phyloP scores from a whole-genome alignment of 2,329 filamentous ascomycete genomes.

The Sporothrix variecibatus region DNA sequence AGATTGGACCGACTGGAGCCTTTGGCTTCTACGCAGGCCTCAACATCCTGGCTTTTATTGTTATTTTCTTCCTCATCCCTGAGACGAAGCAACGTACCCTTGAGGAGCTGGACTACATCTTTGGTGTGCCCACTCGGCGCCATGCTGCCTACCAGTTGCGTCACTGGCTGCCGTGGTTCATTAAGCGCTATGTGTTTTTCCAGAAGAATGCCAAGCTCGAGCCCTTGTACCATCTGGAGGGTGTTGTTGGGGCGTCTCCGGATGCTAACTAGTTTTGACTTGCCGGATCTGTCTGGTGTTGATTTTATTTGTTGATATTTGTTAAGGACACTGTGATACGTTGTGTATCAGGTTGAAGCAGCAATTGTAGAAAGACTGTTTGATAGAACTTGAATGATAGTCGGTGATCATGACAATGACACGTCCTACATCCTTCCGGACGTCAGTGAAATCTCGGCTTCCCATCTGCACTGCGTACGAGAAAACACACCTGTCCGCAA shows the following conservation, averaged over 20 bases:
- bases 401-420: constrained; percentile 9
- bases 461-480: constrained; percentile 25
- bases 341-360: no score
- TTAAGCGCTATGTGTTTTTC: constrained; percentile 59
- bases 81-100: constrained; percentile 61
- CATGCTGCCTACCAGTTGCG: constrained; percentile 60
- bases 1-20: constrained; percentile 40
- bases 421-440: constrained; percentile 17
- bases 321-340: no score
- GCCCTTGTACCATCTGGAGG: constrained; percentile 47
- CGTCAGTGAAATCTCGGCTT: neutral
- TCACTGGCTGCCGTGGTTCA: constrained; percentile 61
- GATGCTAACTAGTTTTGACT: neutral
- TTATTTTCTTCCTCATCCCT: constrained; percentile 59
- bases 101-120: constrained; percentile 62
- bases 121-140: constrained; percentile 59
- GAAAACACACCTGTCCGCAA: constrained; percentile 1
- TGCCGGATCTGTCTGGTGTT: no score
- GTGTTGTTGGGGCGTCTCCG: constrained; percentile 31
- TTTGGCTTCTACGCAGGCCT: constrained; percentile 58
- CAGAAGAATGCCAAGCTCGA: constrained; percentile 49
- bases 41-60: constrained; percentile 55
- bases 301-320: no score
- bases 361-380: no score
- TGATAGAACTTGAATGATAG: no score